These are phyloP conservation scores for Micractinium conductrix DNA, from an alignment of 139 green algal genomes.

Conservation along the genomic window DNA sequence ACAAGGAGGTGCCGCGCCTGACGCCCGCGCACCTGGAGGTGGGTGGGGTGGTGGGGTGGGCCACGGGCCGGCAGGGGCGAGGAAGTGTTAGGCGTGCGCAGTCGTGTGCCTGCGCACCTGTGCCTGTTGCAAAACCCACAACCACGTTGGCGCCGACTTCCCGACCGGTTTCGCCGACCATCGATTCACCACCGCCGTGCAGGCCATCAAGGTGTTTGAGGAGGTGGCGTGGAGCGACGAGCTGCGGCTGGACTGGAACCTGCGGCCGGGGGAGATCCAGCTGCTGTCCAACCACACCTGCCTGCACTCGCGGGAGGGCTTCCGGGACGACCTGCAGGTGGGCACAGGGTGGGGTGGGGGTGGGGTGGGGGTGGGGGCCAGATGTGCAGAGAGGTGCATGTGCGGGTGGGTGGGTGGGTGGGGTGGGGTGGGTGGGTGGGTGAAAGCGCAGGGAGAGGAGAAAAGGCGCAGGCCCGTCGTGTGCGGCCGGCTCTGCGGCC, in stretches of 20 bases:
- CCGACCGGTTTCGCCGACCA: no score
- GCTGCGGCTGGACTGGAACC: conserved; percentile 64
- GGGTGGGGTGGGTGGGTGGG: neutral
- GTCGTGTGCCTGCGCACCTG: no score
- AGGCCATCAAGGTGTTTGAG: conserved; percentile 51
- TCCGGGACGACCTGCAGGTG: conserved; percentile 49
- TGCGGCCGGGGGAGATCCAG: conserved; percentile 75
- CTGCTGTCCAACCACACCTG: conserved; percentile 71
- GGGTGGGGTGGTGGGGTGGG: neutral
- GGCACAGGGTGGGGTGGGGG: neutral
- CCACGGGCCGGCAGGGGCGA: no score
- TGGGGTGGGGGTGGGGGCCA: neutral
- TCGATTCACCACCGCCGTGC: neutral
- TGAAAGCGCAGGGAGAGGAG: neutral
- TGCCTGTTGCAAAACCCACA: no score
- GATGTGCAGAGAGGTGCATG: neutral
- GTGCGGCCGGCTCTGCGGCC: neutral
- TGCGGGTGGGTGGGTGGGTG: neutral
- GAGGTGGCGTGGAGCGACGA: conserved; percentile 47
- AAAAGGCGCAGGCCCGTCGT: neutral
- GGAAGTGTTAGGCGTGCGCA: no score
- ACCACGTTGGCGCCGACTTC: no score
- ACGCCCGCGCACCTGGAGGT: conserved; percentile 56
- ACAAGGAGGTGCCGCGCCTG: conserved; percentile 55
- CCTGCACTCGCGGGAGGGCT: conserved; percentile 60